Conservation (phyloP, 192 early-diverging fungal genomes). For the Backusella tarrabulga region DNA sequence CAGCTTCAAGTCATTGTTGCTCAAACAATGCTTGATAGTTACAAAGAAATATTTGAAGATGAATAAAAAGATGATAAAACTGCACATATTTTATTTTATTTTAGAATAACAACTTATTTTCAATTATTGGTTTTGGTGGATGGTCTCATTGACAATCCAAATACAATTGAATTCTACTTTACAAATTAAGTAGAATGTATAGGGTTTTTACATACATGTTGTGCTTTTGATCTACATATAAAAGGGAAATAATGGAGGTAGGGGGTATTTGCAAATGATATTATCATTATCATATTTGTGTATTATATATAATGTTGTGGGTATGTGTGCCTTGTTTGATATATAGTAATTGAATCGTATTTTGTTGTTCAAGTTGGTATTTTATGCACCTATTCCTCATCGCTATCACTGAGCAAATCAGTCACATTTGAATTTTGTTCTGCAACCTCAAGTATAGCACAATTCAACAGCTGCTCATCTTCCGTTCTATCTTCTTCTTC, state of each 20-base stretch:
- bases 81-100: neutral
- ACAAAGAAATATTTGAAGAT: constrained; percentile 62
- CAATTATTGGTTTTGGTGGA: too few species aligned
- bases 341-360: neutral
- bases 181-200: too few species aligned
- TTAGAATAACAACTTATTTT: too few species aligned
- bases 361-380: neutral
- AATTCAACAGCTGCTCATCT: neutral
- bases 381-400: neutral
- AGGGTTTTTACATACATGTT: too few species aligned
- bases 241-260: too few species aligned
- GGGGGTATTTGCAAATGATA: neutral
- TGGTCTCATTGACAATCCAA: too few species aligned
- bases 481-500: neutral
- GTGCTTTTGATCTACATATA: too few species aligned
- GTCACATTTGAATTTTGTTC: constrained; percentile 14
- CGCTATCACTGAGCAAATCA: constrained; percentile 11
- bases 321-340: neutral
- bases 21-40: constrained; percentile 38
- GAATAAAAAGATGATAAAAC: neutral
- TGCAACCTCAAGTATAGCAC: too few species aligned
- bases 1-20: constrained; percentile 50
- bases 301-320: neutral
- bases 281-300: neutral
- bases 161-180: too few species aligned